A percentile compares a stretch with the other conserved stretches of the same genome.
Conservation (phyloP, 2,329 filamentous ascomycete species). For the Pyrenophora seminiperda region DNA sequence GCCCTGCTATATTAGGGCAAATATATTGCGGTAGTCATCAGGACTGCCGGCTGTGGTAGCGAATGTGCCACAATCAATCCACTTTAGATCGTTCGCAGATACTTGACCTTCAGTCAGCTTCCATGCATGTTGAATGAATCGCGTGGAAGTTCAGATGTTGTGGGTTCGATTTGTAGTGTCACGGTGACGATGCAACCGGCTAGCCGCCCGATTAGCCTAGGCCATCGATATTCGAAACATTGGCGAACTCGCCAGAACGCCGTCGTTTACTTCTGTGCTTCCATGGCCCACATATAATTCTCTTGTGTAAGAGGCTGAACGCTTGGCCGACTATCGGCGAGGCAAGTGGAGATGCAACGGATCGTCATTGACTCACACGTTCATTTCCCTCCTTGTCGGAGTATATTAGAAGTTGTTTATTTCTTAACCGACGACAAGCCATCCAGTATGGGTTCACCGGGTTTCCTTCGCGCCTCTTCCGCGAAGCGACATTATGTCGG, state of each 20-base stretch:
- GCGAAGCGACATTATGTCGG: neutral
- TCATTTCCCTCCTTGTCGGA: neutral
- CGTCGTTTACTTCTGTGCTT: neutral
- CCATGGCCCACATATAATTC: neutral
- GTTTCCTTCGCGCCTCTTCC: constrained; percentile 13
- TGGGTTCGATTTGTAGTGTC: neutral
- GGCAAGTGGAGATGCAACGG: neutral
- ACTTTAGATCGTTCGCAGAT: neutral
- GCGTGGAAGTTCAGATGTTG: neutral
- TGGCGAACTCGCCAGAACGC: neutral
- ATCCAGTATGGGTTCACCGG: neutral
- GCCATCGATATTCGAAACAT: constrained; percentile 18
- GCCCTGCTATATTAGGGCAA: constrained; percentile 14
- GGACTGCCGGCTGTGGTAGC: neutral
- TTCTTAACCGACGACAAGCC: neutral
- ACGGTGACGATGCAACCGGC: neutral
- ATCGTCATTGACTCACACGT: constrained; percentile 12
- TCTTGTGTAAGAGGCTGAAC: neutral
- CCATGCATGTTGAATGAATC: too few species aligned
- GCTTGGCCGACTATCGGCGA: neutral
- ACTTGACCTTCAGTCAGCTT: neutral
- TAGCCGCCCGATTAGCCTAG: neutral
- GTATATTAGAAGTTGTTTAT: constrained; percentile 14
- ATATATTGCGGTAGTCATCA: constrained; percentile 7
- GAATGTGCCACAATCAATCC: neutral